Base-by-base conservation (phyloP, 331 rosid species). In the Cydonia oblonga region DNA sequence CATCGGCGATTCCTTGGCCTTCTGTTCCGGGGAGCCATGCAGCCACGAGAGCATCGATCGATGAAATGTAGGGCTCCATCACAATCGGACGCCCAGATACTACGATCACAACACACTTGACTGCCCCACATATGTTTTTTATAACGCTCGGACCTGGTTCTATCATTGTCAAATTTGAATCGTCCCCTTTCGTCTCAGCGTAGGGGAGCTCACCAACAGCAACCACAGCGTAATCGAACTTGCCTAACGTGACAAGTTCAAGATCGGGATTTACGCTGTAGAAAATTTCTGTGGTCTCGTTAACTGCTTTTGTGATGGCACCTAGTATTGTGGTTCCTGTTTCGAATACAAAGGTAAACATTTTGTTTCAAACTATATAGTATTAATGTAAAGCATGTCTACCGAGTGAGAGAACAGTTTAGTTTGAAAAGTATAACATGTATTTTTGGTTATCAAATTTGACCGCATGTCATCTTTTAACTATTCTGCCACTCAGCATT, bases 1-100 rank as follows among this genome's bases (percentile, higher is more conserved):
- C 52, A 35, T 89, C 95, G 6, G 89, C 84, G 51, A 86, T 81
- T 42, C 95, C 91, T 81, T 86, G 95, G 68, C 95, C 91, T 79
- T 89, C 95, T 90, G 91, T 89, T 28, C 91, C 91, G 0, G 90
- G 93, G 53, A 89, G 91, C 96, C 96, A 89, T 9, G 96, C 91
- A 42, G 90, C 91, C 33, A 89, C 86, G 57, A 80, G 88, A 24
- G 90, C 89, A 53, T 89, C 88, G 2, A 86, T 79, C 69, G 58
- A 71, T n/a, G 85, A 44, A 12, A 89, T 73, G 65, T 86, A 79
- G 18, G 90, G 91, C 73, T 86, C 70, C 58, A 89, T 71, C 79
- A 89, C 87, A 9, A 87, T 84, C 0, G 92, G 91, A n/a, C n/a
- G n/a, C n/a, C n/a, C n/a, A n/a, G n/a, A n/a, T n/a, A n/a, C n/a